Base-by-base conservation (phyloP, 2,329 filamentous ascomycete species). In the Arthrobotrys megalospora region DNA sequence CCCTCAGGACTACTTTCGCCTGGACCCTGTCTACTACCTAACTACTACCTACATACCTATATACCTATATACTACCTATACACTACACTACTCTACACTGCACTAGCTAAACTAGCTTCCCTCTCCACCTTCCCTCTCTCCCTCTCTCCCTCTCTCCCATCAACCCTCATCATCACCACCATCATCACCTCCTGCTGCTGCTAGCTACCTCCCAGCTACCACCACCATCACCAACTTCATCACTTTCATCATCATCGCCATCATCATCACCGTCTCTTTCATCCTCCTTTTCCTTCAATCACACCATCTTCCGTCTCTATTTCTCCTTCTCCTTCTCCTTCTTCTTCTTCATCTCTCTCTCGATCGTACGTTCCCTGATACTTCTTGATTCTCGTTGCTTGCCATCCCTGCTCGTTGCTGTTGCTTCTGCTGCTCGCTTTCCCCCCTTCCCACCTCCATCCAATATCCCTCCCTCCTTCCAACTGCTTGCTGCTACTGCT, bases 381-480 rank as follows among this genome's bases (percentile, higher is more conserved):
- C 53, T 41, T 78, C 52, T 50, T 79, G 75, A 64, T 78, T 80
- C 80, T 76, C 79, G 80, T 80, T 79, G 76, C 83, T 83, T 58
- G 84, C 80, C 68, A 62, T 70, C 62, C 69, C 69, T 76, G 80
- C 78, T 72, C 65, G 50, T 69, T 64, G 52, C 63, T 66, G 58
- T 72, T 68, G 47, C 48, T 76, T 75, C 80, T 80, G 52, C 52
- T 55, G 52, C 52, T 58, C 75, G 80, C 62, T 80, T 80, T 78
- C 76, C 62, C 68, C 79, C 75, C 52, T 72, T 45, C 60, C 58
- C 50, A 32, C 28, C 50, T 53, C n/a, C 50, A 10, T 38, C 24
- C 24, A 28, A 28, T 28, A 28, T 28, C 80, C 68, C 70, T 76
- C 75, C 66, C 79, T 16, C 14, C 47, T 34, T 53, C 65, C 80